Percentiles rank a stretch among this genome's conserved stretches.
phyloP scores from a whole-genome alignment of 2,329 filamentous ascomycete genomes.

The Gaeumannomyces tritici region DNA sequence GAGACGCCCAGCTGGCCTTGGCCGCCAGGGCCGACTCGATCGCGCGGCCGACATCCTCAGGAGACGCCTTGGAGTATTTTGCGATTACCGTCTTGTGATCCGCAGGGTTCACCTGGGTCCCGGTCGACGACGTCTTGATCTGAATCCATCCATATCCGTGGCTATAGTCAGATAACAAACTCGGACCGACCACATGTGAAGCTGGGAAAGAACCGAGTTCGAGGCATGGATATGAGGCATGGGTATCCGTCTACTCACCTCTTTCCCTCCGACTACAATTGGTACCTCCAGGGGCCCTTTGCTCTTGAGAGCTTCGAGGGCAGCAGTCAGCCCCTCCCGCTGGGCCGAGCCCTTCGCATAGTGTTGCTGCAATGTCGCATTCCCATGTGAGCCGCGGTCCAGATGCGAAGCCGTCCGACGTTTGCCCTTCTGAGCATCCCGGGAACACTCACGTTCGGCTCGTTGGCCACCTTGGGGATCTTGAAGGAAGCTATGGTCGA shows the following conservation, averaged over 20 bases:
- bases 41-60: constrained; percentile 65
- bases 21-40: constrained; percentile 82
- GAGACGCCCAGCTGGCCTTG: constrained; percentile 73
- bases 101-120: constrained; percentile 72
- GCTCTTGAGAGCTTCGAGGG: constrained; percentile 60
- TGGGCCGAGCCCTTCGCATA: constrained; percentile 79
- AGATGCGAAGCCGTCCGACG: constrained; percentile 3
- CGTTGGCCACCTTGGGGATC: constrained; percentile 77
- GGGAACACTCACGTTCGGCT: constrained; percentile 71
- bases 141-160: constrained; percentile 20
- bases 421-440: not conserved
- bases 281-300: constrained; percentile 69
- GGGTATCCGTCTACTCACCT: constrained; percentile 43
- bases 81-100: constrained; percentile 70
- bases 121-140: constrained; percentile 57
- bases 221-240: not conserved
- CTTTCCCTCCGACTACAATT: constrained; percentile 72
- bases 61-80: constrained; percentile 73
- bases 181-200: not conserved
- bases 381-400: constrained; percentile 3
- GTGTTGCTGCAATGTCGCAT: constrained; percentile 55
- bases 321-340: constrained; percentile 64
- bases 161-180: not conserved
- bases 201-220: not conserved
- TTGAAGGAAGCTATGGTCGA: constrained; percentile 75